Evolutionary conservation across 2,329 filamentous ascomycete species (phyloP).

Genomic region (Ophiostoma sp.): DNA sequence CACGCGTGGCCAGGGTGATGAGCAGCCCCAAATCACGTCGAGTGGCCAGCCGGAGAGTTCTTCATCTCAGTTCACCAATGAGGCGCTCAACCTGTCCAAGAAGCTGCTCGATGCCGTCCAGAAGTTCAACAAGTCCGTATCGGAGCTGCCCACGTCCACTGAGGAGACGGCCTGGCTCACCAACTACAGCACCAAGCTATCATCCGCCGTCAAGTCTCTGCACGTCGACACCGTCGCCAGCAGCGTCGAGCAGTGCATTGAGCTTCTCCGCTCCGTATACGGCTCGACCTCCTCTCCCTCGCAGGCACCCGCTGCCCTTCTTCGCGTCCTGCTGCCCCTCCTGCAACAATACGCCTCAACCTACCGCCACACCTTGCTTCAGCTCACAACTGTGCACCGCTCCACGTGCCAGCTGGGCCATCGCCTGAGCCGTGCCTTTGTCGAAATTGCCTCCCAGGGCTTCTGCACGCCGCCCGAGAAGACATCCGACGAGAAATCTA

Average conservation of each 20-base stretch:
- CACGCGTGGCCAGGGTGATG: not conserved
- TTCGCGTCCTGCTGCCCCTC: conserved; percentile 67
- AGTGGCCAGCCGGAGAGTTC: not conserved
- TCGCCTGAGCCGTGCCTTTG: conserved; percentile 73
- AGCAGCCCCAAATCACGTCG: not conserved
- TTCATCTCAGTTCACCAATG: conserved; percentile 53
- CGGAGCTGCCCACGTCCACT: conserved; percentile 56
- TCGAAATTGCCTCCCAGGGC: conserved; percentile 76
- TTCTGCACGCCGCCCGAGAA: conserved; percentile 91
- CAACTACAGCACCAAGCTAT: conserved; percentile 54
- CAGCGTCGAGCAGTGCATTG: conserved; percentile 43
- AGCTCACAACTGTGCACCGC: conserved; percentile 65
- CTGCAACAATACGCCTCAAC: conserved; percentile 69
- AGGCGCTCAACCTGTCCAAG: conserved; percentile 67
- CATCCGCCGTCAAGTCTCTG: conserved; percentile 57
- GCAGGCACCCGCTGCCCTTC: conserved; percentile 45
- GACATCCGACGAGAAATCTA: conserved; percentile 65
- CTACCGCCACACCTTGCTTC: conserved; percentile 57
- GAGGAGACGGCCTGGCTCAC: conserved; percentile 66
- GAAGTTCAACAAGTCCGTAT: conserved; percentile 60
- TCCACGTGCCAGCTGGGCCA: conserved; percentile 73
- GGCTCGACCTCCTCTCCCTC: not conserved
- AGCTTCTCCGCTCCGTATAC: conserved; percentile 35
- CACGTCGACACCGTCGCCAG: conserved; percentile 57
- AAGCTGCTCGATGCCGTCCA: conserved; percentile 78